Base-by-base conservation (phyloP, 441 rosid species). In the Adansonia madagascariensis region DNA sequence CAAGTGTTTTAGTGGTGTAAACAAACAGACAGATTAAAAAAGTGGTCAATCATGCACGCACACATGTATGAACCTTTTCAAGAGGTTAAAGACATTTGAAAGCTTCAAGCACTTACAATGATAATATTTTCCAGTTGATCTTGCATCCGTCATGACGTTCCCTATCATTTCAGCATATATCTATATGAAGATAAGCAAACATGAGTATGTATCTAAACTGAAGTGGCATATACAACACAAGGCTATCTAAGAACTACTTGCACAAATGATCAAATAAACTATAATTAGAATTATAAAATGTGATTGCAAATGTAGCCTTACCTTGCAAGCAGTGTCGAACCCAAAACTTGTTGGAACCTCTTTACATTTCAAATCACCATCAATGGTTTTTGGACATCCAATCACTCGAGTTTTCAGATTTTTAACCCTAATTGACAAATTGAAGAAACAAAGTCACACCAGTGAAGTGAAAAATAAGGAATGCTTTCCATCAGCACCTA, bases 251-350 rank as follows among this genome's bases (percentile, higher is more conserved):
- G 46, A 62, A 31, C 0, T 31, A 62, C 67, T 62, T 31, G 67
- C 67, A 31, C 10, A 31, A 62, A 62, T 62, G 67, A 31, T 62
- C 20, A 56, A 56, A 12, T 39, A 56, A 57, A 20, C 14, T 57
- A 20, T 57, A 57, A 57, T 57, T 20, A 57, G 20, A 8, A 8
- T 9, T 64, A n/a, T 65, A 41, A 65, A 44, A 44, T 2, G 31
- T 14, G 35, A 56, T 71, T 7, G 6, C 18, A 41, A 5, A 63
- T 24, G 56, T 70, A 64, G 35, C 74, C 66, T 20, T 83, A 97
- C 99, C 97, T 89, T 94, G 98, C 99, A 97, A 75, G 99, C 98
- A 43, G 99, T 97, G 76, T 94, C 99, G 76, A 97, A 97, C 64
- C 99, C 99, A 84, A 97, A 97, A 86, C 99, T 97, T 61, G 90